Conservation (phyloP, 2,329 filamentous ascomycete species). For the Penicillium sclerotiorum region DNA sequence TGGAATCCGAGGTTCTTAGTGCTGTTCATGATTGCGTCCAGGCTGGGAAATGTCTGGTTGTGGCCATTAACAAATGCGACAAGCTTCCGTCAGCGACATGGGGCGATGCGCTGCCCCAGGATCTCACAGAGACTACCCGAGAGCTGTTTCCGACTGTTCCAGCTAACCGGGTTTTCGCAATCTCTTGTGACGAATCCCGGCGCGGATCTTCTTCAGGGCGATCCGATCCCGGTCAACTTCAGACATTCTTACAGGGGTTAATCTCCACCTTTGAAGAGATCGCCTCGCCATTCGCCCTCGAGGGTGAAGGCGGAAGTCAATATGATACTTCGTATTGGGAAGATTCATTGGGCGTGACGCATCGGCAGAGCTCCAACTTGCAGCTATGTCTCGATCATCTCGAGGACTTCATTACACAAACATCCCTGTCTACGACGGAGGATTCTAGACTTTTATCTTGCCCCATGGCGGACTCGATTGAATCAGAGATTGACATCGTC, state of each 20-base stretch:
- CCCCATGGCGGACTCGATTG: slow-evolving; percentile 7
- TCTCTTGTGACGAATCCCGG: slow-evolving; percentile 72
- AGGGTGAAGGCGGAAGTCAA: slow-evolving; percentile 38
- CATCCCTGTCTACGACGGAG: slow-evolving; percentile 29
- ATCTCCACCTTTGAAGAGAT: slow-evolving; percentile 64
- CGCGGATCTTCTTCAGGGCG: slow-evolving; percentile 7
- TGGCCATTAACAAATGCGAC: slow-evolving; percentile 65
- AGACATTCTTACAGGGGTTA: slow-evolving; percentile 68
- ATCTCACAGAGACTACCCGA: slow-evolving; percentile 43
- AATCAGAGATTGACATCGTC: slow-evolving; percentile 70
- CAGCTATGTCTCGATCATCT: slow-evolving; percentile 72
- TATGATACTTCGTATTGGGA: slow-evolving; percentile 70
- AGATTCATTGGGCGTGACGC: slow-evolving; percentile 86
- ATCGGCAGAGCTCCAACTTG: slow-evolving; percentile 82
- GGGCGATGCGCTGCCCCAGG: slow-evolving; percentile 17
- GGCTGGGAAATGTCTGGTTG: slow-evolving; percentile 56
- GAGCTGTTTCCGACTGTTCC: slow-evolving; percentile 47
- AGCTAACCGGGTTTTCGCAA: slow-evolving; percentile 56
- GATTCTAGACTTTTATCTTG: slow-evolving; percentile 5
- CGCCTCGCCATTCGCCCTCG: slow-evolving; percentile 39
- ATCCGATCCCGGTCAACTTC: slow-evolving; percentile 68
- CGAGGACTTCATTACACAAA: slow-evolving; percentile 69
- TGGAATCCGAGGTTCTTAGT: slow-evolving; percentile 61
- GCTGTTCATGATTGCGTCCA: slow-evolving; percentile 55
- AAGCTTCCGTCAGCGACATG: slow-evolving; percentile 35